A percentile compares a stretch with the other conserved stretches of the same genome.
phyloP scores from a whole-genome alignment of 1,284 basidiomycete genomes.

The Anthracocystis setariae region DNA sequence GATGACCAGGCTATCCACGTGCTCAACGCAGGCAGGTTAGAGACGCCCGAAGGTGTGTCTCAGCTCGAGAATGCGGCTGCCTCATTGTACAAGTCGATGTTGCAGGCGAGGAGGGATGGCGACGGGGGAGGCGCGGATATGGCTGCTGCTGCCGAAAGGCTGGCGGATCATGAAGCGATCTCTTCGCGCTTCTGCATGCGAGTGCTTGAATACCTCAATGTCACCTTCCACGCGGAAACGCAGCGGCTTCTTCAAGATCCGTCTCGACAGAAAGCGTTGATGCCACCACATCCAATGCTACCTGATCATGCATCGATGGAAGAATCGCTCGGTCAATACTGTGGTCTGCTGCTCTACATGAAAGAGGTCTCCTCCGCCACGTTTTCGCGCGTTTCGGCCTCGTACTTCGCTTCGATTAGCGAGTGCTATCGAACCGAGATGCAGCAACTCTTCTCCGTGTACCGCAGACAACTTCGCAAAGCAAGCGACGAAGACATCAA shows the following conservation, averaged over 20 bases:
- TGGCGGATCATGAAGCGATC: slow-evolving; percentile 87
- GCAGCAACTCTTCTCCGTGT: slow-evolving; percentile 49
- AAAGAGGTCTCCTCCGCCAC: slow-evolving; percentile 79
- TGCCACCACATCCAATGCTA: slow-evolving; percentile 53
- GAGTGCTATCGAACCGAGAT: slow-evolving; percentile 61
- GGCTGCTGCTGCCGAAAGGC: slow-evolving; percentile 83
- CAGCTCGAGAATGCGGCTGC: slow-evolving; percentile 82
- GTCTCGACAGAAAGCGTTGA: slow-evolving; percentile 29
- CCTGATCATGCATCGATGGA: slow-evolving; percentile 72
- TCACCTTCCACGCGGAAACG: slow-evolving; percentile 77
- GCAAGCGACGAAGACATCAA: slow-evolving; percentile 52
- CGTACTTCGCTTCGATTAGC: slow-evolving; percentile 56
- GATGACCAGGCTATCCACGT: slow-evolving; percentile 78
- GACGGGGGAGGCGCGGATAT: slow-evolving; percentile 74
- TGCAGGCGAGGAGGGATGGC: slow-evolving; percentile 82
- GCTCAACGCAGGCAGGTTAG: slow-evolving; percentile 85
- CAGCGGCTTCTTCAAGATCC: slow-evolving; percentile 51
- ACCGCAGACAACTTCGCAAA: slow-evolving; percentile 41
- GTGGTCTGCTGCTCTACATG: slow-evolving; percentile 88
- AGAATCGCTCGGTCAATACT: slow-evolving; percentile 83
- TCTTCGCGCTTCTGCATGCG: slow-evolving; percentile 91
- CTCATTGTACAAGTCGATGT: slow-evolving; percentile 92
- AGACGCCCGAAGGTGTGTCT: slow-evolving; percentile 77
- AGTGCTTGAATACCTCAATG: slow-evolving; percentile 84
- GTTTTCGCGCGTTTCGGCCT: slow-evolving; percentile 56